A percentile compares a stretch with the other conserved stretches of the same genome.
These are phyloP conservation scores for Flueggea neowawraea DNA, from an alignment of 441 rosid genomes.

Conservation along the genomic window DNA sequence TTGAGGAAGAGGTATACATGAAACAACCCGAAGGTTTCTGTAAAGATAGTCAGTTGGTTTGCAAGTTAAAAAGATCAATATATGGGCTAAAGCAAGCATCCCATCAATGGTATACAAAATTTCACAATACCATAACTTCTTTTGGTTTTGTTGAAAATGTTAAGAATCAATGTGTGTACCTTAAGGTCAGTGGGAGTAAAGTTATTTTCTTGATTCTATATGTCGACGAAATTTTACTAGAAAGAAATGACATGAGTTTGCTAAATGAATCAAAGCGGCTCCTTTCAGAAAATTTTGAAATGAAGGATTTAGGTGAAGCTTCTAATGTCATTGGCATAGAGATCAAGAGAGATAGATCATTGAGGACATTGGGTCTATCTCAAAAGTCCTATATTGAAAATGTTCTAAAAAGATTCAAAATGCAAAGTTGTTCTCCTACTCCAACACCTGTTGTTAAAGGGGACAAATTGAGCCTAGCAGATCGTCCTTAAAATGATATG, in stretches of 20 bases:
- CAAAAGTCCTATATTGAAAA: no score
- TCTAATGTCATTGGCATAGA: neutral
- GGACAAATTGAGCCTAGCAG: no score
- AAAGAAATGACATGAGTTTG: neutral
- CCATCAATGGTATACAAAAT: neutral
- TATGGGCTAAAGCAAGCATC: neutral
- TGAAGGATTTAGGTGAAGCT: neutral
- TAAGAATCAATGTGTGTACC: neutral
- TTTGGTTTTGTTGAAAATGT: neutral
- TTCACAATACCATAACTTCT: neutral
- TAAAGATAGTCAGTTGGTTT: neutral
- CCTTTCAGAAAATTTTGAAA: neutral
- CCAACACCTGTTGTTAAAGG: no score
- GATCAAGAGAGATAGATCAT: neutral
- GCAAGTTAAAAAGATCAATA: neutral
- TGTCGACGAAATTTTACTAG: neutral
- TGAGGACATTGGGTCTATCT: neutral
- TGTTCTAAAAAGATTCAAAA: no score
- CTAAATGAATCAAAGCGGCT: neutral
- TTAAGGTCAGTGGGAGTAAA: neutral
- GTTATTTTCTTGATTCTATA: neutral
- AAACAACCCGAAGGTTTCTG: neutral
- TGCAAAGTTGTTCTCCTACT: no score
- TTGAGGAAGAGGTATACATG: neutral
- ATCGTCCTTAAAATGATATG: no score